Conservation (phyloP, 805 yeast species). For the Saccharomycopsis selenospora region DNA sequence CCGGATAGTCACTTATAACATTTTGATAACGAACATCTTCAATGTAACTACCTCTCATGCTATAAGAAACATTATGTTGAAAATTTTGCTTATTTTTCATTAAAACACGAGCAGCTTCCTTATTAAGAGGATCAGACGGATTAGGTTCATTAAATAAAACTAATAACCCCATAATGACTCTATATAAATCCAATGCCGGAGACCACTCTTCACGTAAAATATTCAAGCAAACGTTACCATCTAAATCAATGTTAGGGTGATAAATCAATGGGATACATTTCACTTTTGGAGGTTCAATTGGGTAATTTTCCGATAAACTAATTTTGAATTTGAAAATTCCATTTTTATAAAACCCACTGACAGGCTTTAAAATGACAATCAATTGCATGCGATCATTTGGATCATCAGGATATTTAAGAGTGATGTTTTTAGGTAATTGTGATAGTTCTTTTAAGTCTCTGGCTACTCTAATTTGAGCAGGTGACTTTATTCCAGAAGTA, state of each 20-base stretch:
- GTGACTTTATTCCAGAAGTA: conserved; percentile 29
- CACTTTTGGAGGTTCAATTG: conserved; percentile 89
- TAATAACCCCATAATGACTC: conserved; percentile 77
- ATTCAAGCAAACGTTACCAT: conserved; percentile 88
- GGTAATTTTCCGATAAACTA: conserved; percentile 62
- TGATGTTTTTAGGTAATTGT: conserved; percentile 51
- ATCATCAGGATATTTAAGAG: conserved; percentile 40
- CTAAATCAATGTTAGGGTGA: conserved; percentile 89
- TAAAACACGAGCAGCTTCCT: conserved; percentile 70
- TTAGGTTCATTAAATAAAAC: conserved; percentile 86
- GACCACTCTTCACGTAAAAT: conserved; percentile 94
- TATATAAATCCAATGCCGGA: conserved; percentile 77
- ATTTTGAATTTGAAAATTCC: conserved; percentile 70
- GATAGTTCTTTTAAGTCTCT: conserved; percentile 63
- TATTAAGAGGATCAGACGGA: conserved; percentile 86
- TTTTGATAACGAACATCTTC: conserved; percentile 54
- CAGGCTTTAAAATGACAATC: conserved; percentile 51
- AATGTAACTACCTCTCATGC: conserved; percentile 71
- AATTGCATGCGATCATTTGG: conserved; percentile 53
- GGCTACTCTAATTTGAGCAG: conserved; percentile 72
- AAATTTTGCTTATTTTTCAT: conserved; percentile 42
- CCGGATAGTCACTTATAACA: conserved; percentile 30
- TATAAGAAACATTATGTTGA: conserved; percentile 43
- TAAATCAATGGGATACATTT: conserved; percentile 64
- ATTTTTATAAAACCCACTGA: conserved; percentile 62